These are phyloP conservation scores for Hebeloma cylindrosporum DNA, from an alignment of 768 basidiomycete species.

Conservation along the genomic window DNA sequence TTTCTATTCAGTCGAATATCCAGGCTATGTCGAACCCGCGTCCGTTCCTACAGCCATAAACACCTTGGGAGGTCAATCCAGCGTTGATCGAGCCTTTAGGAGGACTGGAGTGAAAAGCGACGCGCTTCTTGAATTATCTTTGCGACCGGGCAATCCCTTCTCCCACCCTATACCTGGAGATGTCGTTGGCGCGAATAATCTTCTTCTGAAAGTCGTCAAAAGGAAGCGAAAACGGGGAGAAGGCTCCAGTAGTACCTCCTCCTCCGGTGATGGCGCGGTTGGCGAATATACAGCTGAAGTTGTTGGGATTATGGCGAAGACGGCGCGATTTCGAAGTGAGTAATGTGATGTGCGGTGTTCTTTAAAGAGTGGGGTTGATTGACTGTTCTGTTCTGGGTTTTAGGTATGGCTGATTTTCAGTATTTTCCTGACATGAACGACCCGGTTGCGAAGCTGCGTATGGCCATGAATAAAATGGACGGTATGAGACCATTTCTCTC, in stretches of 20 bases:
- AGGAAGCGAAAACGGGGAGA: slow-evolving; percentile 58
- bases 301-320: slow-evolving; percentile 75
- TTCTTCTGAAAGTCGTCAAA: slow-evolving; percentile 84
- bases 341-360: slow-evolving; percentile 12
- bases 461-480: slow-evolving; percentile 78
- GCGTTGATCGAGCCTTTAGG: slow-evolving; percentile 76
- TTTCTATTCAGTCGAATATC: slow-evolving; percentile 87
- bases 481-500: slow-evolving; percentile 46
- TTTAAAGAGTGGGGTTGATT: no score
- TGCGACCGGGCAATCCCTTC: slow-evolving; percentile 74
- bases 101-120: slow-evolving; percentile 62
- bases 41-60: slow-evolving; percentile 64
- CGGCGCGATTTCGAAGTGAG: slow-evolving; percentile 88
- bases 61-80: slow-evolving; percentile 67
- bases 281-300: slow-evolving; percentile 78
- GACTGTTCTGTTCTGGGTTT: no score
- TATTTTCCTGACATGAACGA: slow-evolving; percentile 76
- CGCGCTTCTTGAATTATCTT: slow-evolving; percentile 70
- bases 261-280: slow-evolving; percentile 31
- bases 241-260: slow-evolving; percentile 20
- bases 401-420: slow-evolving; percentile 95
- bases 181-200: slow-evolving; percentile 70
- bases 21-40: slow-evolving; percentile 70
- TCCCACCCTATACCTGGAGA: slow-evolving; percentile 86
- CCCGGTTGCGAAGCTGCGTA: slow-evolving; percentile 64